A percentile compares a stretch with the other conserved stretches of the same genome.
phyloP scores from a whole-genome alignment of 108 stramenopile genomes.

The Pseudonitzschia multiseries region DNA sequence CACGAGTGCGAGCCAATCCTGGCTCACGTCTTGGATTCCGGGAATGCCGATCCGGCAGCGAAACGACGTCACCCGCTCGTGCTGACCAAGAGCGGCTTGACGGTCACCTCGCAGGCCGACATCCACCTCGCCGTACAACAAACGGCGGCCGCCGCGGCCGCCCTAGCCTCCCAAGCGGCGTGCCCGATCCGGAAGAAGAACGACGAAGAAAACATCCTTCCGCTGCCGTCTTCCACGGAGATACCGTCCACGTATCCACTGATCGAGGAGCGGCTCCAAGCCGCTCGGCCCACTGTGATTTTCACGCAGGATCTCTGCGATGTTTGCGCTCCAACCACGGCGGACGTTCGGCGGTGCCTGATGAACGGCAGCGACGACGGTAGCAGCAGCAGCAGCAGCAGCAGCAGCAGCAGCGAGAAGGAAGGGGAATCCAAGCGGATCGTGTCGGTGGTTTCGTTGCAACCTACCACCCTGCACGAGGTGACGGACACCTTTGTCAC shows the following conservation, averaged over 20 bases:
- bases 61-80: background rate
- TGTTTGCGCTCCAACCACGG: conserved; percentile 80
- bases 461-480: conserved; percentile 70
- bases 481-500: conserved; percentile 69
- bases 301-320: conserved; percentile 90
- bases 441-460: conserved; percentile 55
- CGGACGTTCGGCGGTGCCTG: conserved; percentile 41
- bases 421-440: background rate
- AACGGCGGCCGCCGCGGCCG: conserved; percentile 14
- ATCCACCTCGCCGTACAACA: conserved; percentile 42
- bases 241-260: conserved; percentile 70
- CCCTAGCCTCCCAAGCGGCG: background rate
- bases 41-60: background rate
- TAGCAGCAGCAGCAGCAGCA: background rate
- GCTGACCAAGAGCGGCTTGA: conserved; percentile 43
- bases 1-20: conserved; percentile 64
- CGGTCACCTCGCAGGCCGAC: conserved; percentile 36
- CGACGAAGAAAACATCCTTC: background rate
- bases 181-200: background rate
- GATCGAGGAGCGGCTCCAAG: conserved; percentile 36
- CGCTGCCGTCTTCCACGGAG: conserved; percentile 16
- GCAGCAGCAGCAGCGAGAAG: conserved; percentile 27
- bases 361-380: conserved; percentile 2
- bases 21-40: background rate
- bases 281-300: conserved; percentile 67